phyloP scores from a whole-genome alignment of 2,329 filamentous ascomycete genomes.

The Pseudogymnoascus sp. region DNA sequence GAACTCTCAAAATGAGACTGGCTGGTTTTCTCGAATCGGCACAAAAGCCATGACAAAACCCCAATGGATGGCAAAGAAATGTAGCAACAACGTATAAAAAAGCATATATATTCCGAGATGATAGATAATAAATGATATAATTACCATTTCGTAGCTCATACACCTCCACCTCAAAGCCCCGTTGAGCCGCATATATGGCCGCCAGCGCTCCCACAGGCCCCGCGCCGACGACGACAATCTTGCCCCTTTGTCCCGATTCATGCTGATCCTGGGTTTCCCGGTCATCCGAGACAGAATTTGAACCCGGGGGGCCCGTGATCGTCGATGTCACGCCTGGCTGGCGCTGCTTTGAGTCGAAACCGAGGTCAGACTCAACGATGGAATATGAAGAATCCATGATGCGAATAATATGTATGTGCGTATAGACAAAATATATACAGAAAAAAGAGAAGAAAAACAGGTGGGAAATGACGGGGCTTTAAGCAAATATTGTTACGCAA shows the following conservation, averaged over 20 bases:
- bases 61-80: not conserved
- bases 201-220: slow-evolving; percentile 90
- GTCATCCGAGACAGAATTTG: not conserved
- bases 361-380: not conserved
- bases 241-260: not conserved
- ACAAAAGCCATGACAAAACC: not conserved
- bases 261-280: not conserved
- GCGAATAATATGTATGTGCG: not conserved
- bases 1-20: not conserved
- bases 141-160: slow-evolving; percentile 89
- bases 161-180: slow-evolving; percentile 84
- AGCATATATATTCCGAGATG: not conserved
- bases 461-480: not conserved
- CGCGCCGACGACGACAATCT: slow-evolving; percentile 69
- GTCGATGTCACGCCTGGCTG: not conserved
- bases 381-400: not conserved
- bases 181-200: slow-evolving; percentile 81
- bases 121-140: not conserved
- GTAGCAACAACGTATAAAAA: not conserved
- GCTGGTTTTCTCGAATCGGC: not conserved
- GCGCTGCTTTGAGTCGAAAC: not conserved
- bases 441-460: not conserved
- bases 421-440: not conserved
- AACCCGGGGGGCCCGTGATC: not conserved
- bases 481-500: not conserved